Evolutionary conservation across 129 eudicot species (phyloP).

Genomic region (Saussurea involucrata): DNA sequence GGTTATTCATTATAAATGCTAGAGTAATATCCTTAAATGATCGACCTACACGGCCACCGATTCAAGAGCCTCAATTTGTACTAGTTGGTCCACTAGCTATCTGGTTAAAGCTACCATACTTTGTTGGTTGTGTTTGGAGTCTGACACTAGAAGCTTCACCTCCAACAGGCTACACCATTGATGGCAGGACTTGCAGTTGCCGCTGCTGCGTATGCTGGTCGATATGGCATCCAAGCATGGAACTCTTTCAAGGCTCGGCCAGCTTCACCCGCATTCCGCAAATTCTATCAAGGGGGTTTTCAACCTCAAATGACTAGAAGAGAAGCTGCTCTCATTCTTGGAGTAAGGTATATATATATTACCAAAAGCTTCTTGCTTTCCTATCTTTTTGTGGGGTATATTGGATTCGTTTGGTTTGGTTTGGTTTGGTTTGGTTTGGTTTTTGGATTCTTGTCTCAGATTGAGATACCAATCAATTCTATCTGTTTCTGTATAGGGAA

Average conservation of each 20-base stretch:
- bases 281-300: slow-evolving; percentile 87
- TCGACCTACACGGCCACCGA: background rate
- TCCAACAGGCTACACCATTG: slow-evolving; percentile 51
- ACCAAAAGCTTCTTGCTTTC: background rate
- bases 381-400: too few species aligned
- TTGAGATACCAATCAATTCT: too few species aligned
- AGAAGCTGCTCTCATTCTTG: slow-evolving; percentile 94
- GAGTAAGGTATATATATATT: slow-evolving; percentile 52
- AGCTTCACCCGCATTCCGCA: slow-evolving; percentile 56
- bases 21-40: background rate
- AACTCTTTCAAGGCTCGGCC: slow-evolving; percentile 87
- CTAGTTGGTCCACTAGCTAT: background rate
- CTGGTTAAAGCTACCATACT: background rate
- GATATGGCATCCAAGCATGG: slow-evolving; percentile 79
- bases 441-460: background rate
- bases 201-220: slow-evolving; percentile 70
- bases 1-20: background rate
- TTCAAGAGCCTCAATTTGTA: background rate
- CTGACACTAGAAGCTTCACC: slow-evolving; percentile 6
- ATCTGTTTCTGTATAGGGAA: slow-evolving; percentile 42
- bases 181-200: slow-evolving; percentile 75
- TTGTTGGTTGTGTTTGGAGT: background rate
- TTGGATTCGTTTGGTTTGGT: too few species aligned
- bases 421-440: too few species aligned
- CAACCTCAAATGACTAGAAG: slow-evolving; percentile 84